Percentiles rank a stretch among this genome's conserved stretches.
These are phyloP conservation scores for Amphibolis antarctica DNA, from an alignment of 106 monocot species.

Conservation along the genomic window DNA sequence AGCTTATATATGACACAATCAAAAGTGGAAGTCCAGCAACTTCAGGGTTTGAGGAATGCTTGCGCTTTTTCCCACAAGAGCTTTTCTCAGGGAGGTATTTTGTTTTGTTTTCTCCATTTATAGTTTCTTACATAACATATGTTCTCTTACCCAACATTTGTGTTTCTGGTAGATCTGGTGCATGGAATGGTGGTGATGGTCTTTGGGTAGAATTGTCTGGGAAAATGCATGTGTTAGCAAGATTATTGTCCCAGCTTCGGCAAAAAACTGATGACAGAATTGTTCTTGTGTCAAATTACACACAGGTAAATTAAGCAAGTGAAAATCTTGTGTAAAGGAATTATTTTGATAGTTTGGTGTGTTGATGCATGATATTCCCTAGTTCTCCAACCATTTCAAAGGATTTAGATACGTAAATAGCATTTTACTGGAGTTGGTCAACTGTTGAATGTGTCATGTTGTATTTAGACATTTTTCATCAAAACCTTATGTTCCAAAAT, in stretches of 20 bases:
- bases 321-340: neutral
- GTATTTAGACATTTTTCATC: no score
- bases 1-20: constrained; percentile 96
- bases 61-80: constrained; percentile 74
- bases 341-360: neutral
- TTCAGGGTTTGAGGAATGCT: constrained; percentile 85
- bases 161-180: constrained; percentile 50
- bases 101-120: neutral
- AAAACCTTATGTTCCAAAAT: no score
- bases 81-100: constrained; percentile 84
- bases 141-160: neutral
- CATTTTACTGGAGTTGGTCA: no score
- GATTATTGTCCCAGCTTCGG: constrained; percentile 65
- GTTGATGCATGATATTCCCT: no score
- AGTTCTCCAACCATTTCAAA: no score
- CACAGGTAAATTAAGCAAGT: constrained; percentile 44
- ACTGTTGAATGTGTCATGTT: no score
- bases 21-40: constrained; percentile 72
- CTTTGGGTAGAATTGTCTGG: constrained; percentile 95
- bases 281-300: constrained; percentile 99
- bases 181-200: constrained; percentile 96
- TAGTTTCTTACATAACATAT: neutral
- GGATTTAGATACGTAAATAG: no score
- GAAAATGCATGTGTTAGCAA: constrained; percentile 96
- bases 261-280: constrained; percentile 93